phyloP scores from a whole-genome alignment of 2,329 filamentous ascomycete species.

The Ophiostoma quercus region DNA sequence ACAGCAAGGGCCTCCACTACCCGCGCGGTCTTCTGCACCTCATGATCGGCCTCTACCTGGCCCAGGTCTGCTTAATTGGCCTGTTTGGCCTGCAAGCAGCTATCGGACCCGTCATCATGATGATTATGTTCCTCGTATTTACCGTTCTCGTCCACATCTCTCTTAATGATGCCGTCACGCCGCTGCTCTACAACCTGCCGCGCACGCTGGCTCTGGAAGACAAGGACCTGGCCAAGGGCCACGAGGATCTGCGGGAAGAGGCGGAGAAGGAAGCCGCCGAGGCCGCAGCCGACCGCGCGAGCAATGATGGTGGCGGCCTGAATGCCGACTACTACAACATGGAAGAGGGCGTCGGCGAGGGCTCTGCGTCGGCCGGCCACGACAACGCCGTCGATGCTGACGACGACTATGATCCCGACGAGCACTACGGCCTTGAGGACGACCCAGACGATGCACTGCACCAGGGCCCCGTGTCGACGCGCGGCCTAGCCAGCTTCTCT shows the following conservation, averaged over 20 bases:
- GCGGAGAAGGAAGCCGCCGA: constrained; percentile 15
- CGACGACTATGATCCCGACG: not conserved
- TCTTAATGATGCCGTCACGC: constrained; percentile 62
- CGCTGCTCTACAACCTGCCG: constrained; percentile 67
- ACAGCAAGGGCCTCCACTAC: constrained; percentile 85
- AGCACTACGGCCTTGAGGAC: constrained; percentile 35
- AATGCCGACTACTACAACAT: constrained; percentile 34
- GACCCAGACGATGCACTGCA: constrained; percentile 36
- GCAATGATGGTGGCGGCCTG: constrained; percentile 25
- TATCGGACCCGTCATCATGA: constrained; percentile 66
- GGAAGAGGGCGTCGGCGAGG: constrained; percentile 27
- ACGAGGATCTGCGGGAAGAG: constrained; percentile 24
- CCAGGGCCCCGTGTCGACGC: constrained; percentile 21
- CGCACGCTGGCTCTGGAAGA: constrained; percentile 51
- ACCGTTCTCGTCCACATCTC: constrained; percentile 71
- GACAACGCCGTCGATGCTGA: constrained; percentile 1
- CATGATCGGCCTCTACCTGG: constrained; percentile 73
- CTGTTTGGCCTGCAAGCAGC: constrained; percentile 67
- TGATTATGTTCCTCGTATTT: constrained; percentile 70
- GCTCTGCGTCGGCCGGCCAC: not conserved
- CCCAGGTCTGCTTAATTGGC: constrained; percentile 73
- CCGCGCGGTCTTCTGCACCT: constrained; percentile 84
- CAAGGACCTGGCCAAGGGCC: constrained; percentile 29
- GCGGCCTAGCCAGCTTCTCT: constrained; percentile 29
- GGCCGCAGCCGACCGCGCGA: not conserved